These are phyloP conservation scores for Fusarium xylarioides DNA, from an alignment of 2,329 filamentous ascomycete species.

Conservation along the genomic window DNA sequence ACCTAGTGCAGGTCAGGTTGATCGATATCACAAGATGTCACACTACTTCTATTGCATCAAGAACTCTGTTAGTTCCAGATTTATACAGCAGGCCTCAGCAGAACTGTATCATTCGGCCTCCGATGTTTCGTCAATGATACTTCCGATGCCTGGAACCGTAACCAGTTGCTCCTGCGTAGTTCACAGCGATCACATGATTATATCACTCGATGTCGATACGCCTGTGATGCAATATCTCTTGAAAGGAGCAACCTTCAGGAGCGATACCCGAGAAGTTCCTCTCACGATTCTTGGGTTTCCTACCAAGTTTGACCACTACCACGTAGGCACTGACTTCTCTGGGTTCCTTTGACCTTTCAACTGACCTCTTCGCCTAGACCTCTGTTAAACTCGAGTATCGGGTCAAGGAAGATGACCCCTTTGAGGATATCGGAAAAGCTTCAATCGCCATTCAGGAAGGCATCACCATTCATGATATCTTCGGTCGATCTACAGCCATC, in stretches of 20 bases:
- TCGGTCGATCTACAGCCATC: neutral
- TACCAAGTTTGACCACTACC: neutral
- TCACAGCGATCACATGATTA: neutral
- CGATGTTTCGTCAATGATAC: neutral
- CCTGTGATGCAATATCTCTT: neutral
- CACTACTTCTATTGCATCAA: conserved; percentile 2
- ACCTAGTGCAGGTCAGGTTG: neutral
- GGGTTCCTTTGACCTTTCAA: rapidly evolving
- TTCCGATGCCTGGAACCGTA: neutral
- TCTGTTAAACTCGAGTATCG: neutral
- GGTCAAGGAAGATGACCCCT: rapidly evolving
- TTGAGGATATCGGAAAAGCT: neutral
- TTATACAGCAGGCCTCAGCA: neutral
- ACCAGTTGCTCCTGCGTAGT: neutral
- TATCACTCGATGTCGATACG: neutral
- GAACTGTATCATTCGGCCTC: rapidly evolving
- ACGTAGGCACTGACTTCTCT: neutral
- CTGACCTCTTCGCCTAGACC: neutral
- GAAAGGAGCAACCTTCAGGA: neutral
- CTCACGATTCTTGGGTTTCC: neutral
- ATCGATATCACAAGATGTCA: neutral
- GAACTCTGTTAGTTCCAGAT: neutral
- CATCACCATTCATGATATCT: neutral
- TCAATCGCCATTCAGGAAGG: neutral
- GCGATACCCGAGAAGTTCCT: neutral